These are phyloP conservation scores for Leersia perrieri DNA, from an alignment of 176 grass and related monocot genomes.

Conservation along the genomic window DNA sequence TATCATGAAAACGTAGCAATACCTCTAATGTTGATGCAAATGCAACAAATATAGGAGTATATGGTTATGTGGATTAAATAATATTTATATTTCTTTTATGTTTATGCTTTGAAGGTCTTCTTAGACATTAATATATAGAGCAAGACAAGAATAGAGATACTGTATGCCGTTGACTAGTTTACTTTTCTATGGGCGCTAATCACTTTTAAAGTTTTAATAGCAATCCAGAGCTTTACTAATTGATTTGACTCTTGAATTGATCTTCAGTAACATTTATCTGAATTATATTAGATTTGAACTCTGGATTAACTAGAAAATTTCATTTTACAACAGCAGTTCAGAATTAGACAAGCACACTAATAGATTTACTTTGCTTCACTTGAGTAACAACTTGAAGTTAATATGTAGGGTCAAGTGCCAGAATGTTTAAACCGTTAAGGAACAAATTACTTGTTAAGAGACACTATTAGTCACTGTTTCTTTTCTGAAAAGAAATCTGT, in stretches of 20 bases:
- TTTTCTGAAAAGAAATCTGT: background rate
- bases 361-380: background rate
- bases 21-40: background rate
- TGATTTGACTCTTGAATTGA: background rate
- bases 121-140: background rate
- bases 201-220: background rate
- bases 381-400: background rate
- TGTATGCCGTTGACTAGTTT: background rate
- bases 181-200: no score
- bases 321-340: background rate
- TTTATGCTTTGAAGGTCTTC: background rate
- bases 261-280: background rate
- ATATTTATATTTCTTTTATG: background rate
- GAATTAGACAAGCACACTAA: background rate
- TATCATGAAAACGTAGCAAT: background rate
- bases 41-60: background rate
- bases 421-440: background rate
- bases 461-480: background rate
- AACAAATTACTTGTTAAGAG: no score
- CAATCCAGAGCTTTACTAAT: background rate
- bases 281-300: background rate
- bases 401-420: background rate
- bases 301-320: background rate
- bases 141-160: background rate
- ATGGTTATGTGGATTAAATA: background rate